Evolutionary conservation across 257 asterid species (phyloP), one percentile per base, ranked within the genome.

Genomic region (Solanum rostratum): DNA sequence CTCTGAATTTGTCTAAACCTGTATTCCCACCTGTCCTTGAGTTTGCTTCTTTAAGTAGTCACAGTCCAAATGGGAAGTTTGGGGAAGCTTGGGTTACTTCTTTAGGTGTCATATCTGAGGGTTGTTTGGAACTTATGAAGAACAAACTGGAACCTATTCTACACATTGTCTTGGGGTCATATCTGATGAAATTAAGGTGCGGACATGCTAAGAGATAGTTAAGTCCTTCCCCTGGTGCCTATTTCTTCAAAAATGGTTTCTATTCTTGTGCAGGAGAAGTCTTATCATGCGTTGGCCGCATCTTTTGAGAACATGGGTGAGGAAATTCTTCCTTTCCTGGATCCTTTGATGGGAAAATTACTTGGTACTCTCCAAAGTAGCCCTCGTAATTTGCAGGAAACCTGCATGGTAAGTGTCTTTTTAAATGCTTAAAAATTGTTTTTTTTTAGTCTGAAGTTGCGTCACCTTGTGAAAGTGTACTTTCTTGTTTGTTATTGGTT

Each of bases 121-220:
- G n/a, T n/a, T n/a, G n/a, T n/a, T n/a, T n/a, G n/a, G n/a, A n/a
- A n/a, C n/a, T n/a, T n/a, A n/a, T n/a, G n/a, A n/a, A n/a, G n/a
- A n/a, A n/a, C n/a, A n/a, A n/a, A n/a, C n/a, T n/a, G 98, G 10
- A 97, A 97, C n/a, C n/a, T n/a, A n/a, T n/a, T n/a, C n/a, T n/a
- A n/a, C n/a, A n/a, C n/a, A n/a, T n/a, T n/a, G 91, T 97, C 94
- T 88, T 94, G 98, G 89, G 99, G 94, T 97, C 85, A 87, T 95
- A 63, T 97, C 98, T 79, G 99, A 95, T 88, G 99, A 95, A 91
- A 98, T 97, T 85, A 97, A 97, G 98, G 99, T 95, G 89, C 84
- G 65, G 13, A 37, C 22, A 49, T 81, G 79, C 22, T 76, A 24
- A 69, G 81, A 43, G 33, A 52, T 76, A 57, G 69, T 63, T 50